phyloP scores from a whole-genome alignment of 148 eudicot genomes.

The Fagopyrum homotropicum region DNA sequence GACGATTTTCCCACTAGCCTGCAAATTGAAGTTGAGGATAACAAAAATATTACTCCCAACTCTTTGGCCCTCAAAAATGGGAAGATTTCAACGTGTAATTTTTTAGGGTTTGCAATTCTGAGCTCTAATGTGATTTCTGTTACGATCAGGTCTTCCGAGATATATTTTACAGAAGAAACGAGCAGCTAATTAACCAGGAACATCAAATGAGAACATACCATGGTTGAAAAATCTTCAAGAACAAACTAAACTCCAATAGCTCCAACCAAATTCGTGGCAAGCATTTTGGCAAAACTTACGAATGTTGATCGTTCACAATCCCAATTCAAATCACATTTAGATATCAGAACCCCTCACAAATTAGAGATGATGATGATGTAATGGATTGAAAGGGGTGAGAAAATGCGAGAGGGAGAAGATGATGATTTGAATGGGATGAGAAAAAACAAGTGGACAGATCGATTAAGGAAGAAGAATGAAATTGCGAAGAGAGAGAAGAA shows the following conservation, averaged over 20 bases:
- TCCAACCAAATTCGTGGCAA: neutral
- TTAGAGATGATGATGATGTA: too few species aligned
- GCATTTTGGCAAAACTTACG: neutral
- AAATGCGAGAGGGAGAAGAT: neutral
- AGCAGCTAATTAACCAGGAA: neutral
- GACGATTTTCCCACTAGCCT: conserved; percentile 37
- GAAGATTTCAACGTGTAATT: neutral
- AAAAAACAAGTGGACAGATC: neutral
- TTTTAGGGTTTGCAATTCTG: neutral
- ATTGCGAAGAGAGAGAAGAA: too few species aligned
- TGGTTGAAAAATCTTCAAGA: neutral
- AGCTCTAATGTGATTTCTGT: too few species aligned
- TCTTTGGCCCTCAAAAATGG: neutral
- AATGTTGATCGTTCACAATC: neutral
- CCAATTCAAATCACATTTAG: neutral
- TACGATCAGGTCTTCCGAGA: too few species aligned
- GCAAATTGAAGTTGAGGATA: neutral
- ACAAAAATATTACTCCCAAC: neutral
- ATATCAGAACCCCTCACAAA: too few species aligned
- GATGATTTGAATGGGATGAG: neutral
- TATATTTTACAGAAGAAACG: neutral
- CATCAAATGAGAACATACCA: neutral
- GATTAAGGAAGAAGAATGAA: neutral
- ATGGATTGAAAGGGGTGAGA: neutral
- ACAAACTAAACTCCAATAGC: neutral